These are phyloP conservation scores for Aspergillus leporis DNA, from an alignment of 495 filamentous ascomycete species.

Conservation along the genomic window DNA sequence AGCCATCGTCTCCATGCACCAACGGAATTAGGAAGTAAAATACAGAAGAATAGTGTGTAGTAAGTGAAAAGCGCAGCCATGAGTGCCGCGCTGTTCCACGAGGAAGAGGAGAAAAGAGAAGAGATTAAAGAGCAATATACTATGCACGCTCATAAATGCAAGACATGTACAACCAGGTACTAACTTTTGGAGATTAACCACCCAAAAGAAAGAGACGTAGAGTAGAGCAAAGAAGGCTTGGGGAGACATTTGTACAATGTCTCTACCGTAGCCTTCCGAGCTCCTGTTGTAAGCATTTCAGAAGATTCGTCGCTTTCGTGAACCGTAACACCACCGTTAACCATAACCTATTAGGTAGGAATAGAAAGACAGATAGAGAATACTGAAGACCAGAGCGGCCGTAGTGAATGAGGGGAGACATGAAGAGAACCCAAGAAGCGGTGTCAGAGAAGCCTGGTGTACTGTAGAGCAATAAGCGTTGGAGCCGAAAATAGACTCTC, in stretches of 20 bases:
- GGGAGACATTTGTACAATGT: conserved; percentile 2
- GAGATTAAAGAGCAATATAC: conserved; percentile 30
- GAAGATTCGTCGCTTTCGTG: conserved; percentile 50
- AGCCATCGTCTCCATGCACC: conserved; percentile 22
- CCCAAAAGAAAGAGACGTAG: conserved; percentile 20
- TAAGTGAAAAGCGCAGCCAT: not conserved
- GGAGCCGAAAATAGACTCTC: conserved; percentile 3
- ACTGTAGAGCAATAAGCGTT: conserved; percentile 7
- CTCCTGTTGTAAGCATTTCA: conserved; percentile 26
- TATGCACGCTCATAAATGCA: conserved; percentile 48
- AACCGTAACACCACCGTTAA: conserved; percentile 42
- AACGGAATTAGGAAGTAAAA: conserved; percentile 24
- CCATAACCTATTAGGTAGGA: conserved; percentile 23
- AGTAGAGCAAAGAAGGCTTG: conserved; percentile 14
- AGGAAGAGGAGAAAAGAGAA: conserved; percentile 23
- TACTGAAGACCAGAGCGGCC: conserved; percentile 1
- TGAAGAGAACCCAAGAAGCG: not conserved
- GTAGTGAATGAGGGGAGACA: not conserved
- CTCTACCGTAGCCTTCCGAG: conserved; percentile 20
- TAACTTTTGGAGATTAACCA: conserved; percentile 28
- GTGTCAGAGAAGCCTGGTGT: conserved; percentile 8
- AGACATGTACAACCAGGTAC: conserved; percentile 36
- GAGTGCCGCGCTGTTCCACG: not conserved
- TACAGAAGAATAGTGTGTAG: conserved; percentile 31
- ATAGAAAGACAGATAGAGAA: conserved; percentile 11